Evolutionary conservation across 768 basidiomycete genomes (phyloP).

Genomic region (Tulasnella sp.): DNA sequence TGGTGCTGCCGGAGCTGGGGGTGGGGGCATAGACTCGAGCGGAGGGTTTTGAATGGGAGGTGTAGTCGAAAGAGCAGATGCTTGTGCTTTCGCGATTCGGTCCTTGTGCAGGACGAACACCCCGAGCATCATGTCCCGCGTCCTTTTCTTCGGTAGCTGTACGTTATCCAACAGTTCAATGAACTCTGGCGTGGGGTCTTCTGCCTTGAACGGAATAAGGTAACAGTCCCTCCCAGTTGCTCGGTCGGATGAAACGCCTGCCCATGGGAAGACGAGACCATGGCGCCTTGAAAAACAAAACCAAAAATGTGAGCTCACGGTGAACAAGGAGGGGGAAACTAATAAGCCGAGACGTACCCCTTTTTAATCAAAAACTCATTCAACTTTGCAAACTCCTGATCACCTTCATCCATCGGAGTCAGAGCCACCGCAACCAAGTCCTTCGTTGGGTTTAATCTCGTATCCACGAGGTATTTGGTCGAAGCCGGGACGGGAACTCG

Average conservation of each 20-base stretch:
- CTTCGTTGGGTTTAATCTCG: constrained; percentile 63
- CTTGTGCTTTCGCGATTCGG: background rate
- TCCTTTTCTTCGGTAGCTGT: constrained; percentile 55
- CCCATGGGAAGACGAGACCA: constrained; percentile 82
- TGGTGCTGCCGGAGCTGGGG: constrained; percentile 22
- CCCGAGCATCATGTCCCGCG: constrained; percentile 61
- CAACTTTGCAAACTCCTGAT: constrained; percentile 51
- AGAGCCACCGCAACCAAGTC: constrained; percentile 76
- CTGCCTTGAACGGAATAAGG: constrained; percentile 64
- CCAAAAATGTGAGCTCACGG: background rate
- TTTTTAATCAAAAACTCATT: constrained; percentile 63
- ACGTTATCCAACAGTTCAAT: constrained; percentile 76
- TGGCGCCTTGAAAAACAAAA: constrained; percentile 53
- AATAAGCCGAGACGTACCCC: constrained; percentile 42
- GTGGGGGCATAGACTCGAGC: background rate
- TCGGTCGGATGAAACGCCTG: constrained; percentile 59
- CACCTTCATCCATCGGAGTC: constrained; percentile 43
- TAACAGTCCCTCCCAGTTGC: constrained; percentile 81
- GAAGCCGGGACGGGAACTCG: constrained; percentile 74
- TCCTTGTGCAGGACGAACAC: constrained; percentile 73
- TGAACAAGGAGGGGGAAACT: constrained; percentile 1
- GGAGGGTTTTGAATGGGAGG: background rate
- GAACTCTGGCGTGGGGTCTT: constrained; percentile 69
- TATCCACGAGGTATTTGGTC: constrained; percentile 68
- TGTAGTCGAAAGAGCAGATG: background rate